Evolutionary conservation across 1,139 yeast genomes (phyloP), one percentile per base, ranked within the genome.

Genomic region (Suhomyces yuchorum): DNA sequence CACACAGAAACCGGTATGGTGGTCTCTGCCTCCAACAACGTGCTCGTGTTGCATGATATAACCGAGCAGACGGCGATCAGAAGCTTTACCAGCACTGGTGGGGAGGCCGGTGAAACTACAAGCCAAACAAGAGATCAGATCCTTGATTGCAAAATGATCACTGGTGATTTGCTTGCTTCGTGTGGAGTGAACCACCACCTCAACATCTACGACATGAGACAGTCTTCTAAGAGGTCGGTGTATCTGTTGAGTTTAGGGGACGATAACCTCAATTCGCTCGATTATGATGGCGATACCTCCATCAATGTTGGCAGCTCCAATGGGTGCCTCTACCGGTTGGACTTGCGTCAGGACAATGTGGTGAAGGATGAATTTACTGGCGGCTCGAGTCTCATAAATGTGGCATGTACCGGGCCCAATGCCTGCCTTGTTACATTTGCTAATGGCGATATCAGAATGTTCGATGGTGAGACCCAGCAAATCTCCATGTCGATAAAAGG

Each of bases 201-300:
- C 44, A 51, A 52, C 37, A 39, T 64, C 28, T 62, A 55, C 48
- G 70, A 65, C 43, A 40, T 53, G 36, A 54, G 65, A 5, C 48
- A 49, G 19, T 18, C 45, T 24, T 37, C 23, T n/a, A 37, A 43
- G 4, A 35, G 39, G 3, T 63, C 67, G 5, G 53, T 57, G 14
- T 57, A 54, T 49, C 39, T 52, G 11, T 32, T 54, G 6, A 58
- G 59, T 40, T 48, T 65, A 22, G 65, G 72, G 11, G 53, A 54
- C n/a, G 75, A 70, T 47, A 66, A 62, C 47, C 55, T 71, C 47
- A 67, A 63, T 44, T 53, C 65, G 17, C 41, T 70, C 18, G 61
- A 59, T 15, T 58, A 48, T 40, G 43, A 44, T 20, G 45, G 40
- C 5, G 17, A 40, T 12, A 35, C 52, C 12, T 33, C 50, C 32